Percentiles rank a stretch among this genome's conserved stretches.
Conservation (phyloP, 371 early-diverging fungal species). For the Mucor piriformis region DNA sequence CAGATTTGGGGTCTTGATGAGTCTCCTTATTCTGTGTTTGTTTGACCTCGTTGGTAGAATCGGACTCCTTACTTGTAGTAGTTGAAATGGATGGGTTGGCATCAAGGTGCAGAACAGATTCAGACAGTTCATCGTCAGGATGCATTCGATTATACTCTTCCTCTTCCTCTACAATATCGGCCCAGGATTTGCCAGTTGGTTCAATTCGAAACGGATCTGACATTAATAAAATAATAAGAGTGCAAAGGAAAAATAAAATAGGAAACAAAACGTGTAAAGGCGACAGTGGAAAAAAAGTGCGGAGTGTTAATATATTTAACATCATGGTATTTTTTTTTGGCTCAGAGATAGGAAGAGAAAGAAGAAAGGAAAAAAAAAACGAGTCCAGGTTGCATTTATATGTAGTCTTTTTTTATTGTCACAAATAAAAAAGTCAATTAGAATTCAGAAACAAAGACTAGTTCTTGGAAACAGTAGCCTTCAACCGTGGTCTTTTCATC, state of each 20-base stretch:
- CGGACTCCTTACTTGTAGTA: too few species aligned
- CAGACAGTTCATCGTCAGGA: slow-evolving; percentile 3
- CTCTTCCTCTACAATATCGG: slow-evolving; percentile 18
- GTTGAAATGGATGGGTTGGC: too few species aligned
- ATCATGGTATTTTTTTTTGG: neutral
- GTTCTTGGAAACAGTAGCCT: slow-evolving; percentile 74
- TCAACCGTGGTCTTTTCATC: slow-evolving; percentile 60
- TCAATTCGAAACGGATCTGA: neutral
- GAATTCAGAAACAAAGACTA: slow-evolving; percentile 58
- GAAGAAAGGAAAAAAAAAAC: neutral
- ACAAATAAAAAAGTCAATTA: too few species aligned
- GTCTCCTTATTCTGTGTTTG: too few species aligned
- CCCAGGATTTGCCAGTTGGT: slow-evolving; percentile 15
- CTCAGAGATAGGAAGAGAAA: neutral
- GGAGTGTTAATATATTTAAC: neutral
- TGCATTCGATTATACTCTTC: slow-evolving; percentile 2
- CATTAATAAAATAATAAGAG: neutral
- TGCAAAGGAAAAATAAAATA: neutral
- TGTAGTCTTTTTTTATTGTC: slow-evolving; percentile 3
- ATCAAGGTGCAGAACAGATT: too few species aligned
- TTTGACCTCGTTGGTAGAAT: too few species aligned
- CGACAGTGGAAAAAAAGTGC: neutral
- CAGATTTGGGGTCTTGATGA: too few species aligned
- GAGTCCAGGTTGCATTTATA: too few species aligned
- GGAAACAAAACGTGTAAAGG: neutral